These are phyloP conservation scores for Rhipidocladum racemiflorum DNA, from an alignment of 176 grass and related monocot genomes.

Conservation along the genomic window DNA sequence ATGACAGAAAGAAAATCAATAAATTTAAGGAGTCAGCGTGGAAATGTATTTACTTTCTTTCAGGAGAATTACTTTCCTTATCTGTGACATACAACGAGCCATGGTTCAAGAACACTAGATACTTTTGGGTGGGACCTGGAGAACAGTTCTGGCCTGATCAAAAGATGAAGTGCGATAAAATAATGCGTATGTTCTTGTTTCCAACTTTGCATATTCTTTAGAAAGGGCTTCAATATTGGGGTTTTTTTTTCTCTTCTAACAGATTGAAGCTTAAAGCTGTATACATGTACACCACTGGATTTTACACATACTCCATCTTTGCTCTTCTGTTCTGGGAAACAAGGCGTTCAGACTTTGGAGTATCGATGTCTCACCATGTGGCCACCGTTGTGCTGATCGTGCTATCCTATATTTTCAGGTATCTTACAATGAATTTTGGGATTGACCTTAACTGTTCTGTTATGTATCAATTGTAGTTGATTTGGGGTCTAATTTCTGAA, in stretches of 20 bases:
- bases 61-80: slow-evolving; percentile 26
- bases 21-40: slow-evolving; percentile 48
- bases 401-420: slow-evolving; percentile 31
- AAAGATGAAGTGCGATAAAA: slow-evolving; percentile 26
- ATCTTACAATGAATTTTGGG: background rate
- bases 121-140: slow-evolving; percentile 39
- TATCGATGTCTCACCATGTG: slow-evolving; percentile 35
- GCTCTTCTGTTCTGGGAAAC: slow-evolving; percentile 45
- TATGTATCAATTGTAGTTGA: background rate
- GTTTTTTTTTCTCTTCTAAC: background rate
- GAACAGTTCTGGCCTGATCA: slow-evolving; percentile 36
- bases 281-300: slow-evolving; percentile 38
- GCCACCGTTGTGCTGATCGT: slow-evolving; percentile 26
- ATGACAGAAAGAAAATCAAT: slow-evolving; percentile 17
- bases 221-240: background rate
- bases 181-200: background rate
- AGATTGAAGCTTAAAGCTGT: slow-evolving; percentile 39
- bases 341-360: slow-evolving; percentile 31
- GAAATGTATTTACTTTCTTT: slow-evolving; percentile 40
- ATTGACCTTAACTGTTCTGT: background rate
- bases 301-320: slow-evolving; percentile 36
- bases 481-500: background rate
- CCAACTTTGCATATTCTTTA: background rate
- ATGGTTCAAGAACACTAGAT: slow-evolving; percentile 36
- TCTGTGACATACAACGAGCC: slow-evolving; percentile 32